phyloP scores from a whole-genome alignment of 192 early-diverging fungal genomes.

The Coemansia sp. region DNA sequence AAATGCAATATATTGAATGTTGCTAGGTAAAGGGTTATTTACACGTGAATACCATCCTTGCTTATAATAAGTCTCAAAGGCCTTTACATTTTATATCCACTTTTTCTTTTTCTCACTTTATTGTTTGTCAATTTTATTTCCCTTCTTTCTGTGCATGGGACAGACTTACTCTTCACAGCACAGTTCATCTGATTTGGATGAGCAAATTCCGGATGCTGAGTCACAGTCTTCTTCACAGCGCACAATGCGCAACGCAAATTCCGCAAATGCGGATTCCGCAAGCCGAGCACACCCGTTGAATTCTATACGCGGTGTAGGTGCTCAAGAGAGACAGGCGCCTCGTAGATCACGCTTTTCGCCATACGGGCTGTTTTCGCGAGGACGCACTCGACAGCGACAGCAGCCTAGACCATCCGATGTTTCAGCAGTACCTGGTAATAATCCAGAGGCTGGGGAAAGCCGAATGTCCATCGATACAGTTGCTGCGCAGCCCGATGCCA shows the following conservation, averaged over 20 bases:
- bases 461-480: slow-evolving; percentile 2
- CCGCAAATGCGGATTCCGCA: not conserved
- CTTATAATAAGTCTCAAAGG: no score
- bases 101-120: not conserved
- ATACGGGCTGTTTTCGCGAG: slow-evolving; percentile 10
- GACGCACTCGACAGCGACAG: not conserved
- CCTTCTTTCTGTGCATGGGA: slow-evolving; percentile 18
- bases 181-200: not conserved
- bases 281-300: slow-evolving; percentile 1
- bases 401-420: not conserved
- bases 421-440: not conserved
- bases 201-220: not conserved
- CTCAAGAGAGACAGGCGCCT: slow-evolving; percentile 5
- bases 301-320: slow-evolving; percentile 2
- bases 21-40: no score
- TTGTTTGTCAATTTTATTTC: slow-evolving; percentile 4
- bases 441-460: not conserved
- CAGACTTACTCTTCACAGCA: slow-evolving; percentile 26
- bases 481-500: not conserved
- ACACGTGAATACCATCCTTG: no score
- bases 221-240: not conserved
- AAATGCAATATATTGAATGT: no score
- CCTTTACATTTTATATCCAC: not conserved
- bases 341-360: slow-evolving; percentile 23
- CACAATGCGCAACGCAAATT: not conserved